These are phyloP conservation scores for Moesziomyces aphidis DNA, from an alignment of 1,284 basidiomycete species.

Conservation along the genomic window DNA sequence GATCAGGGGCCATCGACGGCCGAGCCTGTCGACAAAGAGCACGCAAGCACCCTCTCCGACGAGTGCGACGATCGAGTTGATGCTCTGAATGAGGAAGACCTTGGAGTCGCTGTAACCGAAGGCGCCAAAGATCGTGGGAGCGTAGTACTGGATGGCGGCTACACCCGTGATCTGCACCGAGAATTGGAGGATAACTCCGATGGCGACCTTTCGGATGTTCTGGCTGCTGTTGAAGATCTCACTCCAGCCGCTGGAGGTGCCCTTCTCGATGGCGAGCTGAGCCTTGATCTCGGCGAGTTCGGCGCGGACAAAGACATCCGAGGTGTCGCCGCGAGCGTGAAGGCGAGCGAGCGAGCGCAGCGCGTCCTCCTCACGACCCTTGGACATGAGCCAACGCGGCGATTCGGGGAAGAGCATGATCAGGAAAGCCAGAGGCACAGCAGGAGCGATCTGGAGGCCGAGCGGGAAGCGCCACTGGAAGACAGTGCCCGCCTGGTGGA, in stretches of 20 bases:
- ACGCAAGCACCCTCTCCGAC: conserved; percentile 74
- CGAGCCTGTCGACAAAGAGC: conserved; percentile 74
- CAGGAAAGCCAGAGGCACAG: conserved; percentile 74
- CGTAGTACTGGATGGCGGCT: conserved; percentile 72
- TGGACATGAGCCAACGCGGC: conserved; percentile 74
- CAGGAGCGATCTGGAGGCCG: conserved; percentile 70
- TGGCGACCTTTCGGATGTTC: conserved; percentile 71
- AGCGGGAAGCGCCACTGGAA: conserved; percentile 74
- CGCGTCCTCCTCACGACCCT: conserved; percentile 72
- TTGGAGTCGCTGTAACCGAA: conserved; percentile 71
- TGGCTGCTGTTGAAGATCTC: conserved; percentile 73
- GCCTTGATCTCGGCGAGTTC: conserved; percentile 69
- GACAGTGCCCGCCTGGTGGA: conserved; percentile 57
- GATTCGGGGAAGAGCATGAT: conserved; percentile 72
- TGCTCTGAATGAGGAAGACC: conserved; percentile 74
- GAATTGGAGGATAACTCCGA: conserved; percentile 70
- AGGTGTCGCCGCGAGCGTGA: conserved; percentile 72
- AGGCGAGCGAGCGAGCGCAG: conserved; percentile 71
- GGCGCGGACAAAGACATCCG: conserved; percentile 70
- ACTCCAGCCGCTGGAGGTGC: conserved; percentile 66
- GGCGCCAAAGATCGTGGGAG: conserved; percentile 58
- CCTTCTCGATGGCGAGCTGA: conserved; percentile 62
- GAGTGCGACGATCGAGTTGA: conserved; percentile 75
- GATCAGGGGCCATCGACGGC: conserved; percentile 73
- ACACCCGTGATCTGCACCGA: conserved; percentile 73